Evolutionary conservation across 2,329 filamentous ascomycete genomes (phyloP).

Genomic region (Ramularia collo-cygni): DNA sequence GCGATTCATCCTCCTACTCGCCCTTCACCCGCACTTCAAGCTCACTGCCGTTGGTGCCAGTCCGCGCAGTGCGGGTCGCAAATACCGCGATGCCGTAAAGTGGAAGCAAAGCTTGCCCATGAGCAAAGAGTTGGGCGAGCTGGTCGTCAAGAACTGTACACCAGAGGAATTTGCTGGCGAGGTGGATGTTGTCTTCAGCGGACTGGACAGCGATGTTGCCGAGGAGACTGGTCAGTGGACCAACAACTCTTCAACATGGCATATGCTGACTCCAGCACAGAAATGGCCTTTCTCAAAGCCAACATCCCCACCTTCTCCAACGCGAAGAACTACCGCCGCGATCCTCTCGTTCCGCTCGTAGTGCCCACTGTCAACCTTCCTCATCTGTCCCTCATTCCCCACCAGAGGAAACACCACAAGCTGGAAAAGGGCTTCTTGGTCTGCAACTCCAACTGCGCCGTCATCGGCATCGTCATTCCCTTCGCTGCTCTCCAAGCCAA

Average conservation of each 20-base stretch:
- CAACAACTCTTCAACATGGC: background rate
- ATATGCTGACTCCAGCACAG: slow-evolving; percentile 38
- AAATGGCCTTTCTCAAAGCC: slow-evolving; percentile 83
- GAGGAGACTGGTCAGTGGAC: slow-evolving; percentile 69
- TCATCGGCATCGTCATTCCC: slow-evolving; percentile 91
- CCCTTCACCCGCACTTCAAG: slow-evolving; percentile 77
- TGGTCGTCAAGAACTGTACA: slow-evolving; percentile 79
- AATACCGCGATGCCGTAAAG: slow-evolving; percentile 85
- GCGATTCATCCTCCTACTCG: slow-evolving; percentile 87
- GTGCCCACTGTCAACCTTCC: slow-evolving; percentile 90
- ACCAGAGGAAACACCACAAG: slow-evolving; percentile 67
- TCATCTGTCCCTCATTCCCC: slow-evolving; percentile 81
- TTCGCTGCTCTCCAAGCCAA: slow-evolving; percentile 81
- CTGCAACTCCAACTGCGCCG: slow-evolving; percentile 97
- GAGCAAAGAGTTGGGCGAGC: slow-evolving; percentile 64
- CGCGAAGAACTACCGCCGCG: slow-evolving; percentile 91
- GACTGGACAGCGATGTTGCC: slow-evolving; percentile 85
- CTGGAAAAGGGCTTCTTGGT: slow-evolving; percentile 85
- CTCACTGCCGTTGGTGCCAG: slow-evolving; percentile 88
- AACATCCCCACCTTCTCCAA: slow-evolving; percentile 94
- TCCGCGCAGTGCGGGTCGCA: slow-evolving; percentile 81
- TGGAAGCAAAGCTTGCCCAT: slow-evolving; percentile 92
- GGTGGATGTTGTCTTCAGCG: slow-evolving; percentile 79
- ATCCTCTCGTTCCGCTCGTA: slow-evolving; percentile 84
- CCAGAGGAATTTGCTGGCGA: slow-evolving; percentile 80